Evolutionary conservation across 2,329 filamentous ascomycete genomes (phyloP), one percentile per base, ranked within the genome.

Genomic region (Neopestalotiopsis sp.): DNA sequence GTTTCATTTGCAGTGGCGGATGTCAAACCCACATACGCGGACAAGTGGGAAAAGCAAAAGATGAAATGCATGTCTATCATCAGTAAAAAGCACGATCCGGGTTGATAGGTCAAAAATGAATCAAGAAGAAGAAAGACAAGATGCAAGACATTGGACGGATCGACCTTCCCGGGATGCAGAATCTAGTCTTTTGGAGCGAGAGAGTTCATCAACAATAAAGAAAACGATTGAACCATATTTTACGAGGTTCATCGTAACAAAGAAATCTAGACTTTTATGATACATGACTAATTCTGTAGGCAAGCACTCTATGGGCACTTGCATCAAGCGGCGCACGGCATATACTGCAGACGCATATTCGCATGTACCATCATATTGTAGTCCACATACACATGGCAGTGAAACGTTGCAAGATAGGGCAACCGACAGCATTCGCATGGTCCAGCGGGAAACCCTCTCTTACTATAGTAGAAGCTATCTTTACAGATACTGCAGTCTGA

Each of bases 391-490:
- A 34, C 30, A 38, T 38, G 62, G 38, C 62, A n/a, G 62, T 65
- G 62, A 53, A 65, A 65, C 62, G 62, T 65, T 65, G 40, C 62
- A 17, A 10, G 24, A 38, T 38, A 10, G 34, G 34, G 10, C 34
- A 10, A 10, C 6, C 34, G 34, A 10, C 6, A 6, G 34, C 34
- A 38, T 7, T 7, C 10, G 6, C 10, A 38, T 38, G 34, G 34
- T 38, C 34, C 34, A 53, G 57, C 57, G 32, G 7, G 57, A 28
- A 24, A 28, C 24, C 24, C 24, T 28, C 24, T 28, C 24, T 28
- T 28, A 28, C 24, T 28, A 28, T 28, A 28, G 24, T 28, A 28
- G 24, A 28, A 28, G 24, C 24, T 28, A 28, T 28, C 24, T 28
- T 28, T 28, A 28, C 24, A 28, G 3, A 28, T 28, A 28, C 24